Base-by-base conservation (phyloP, 371 early-diverging fungal genomes). In the Mucor sp. region DNA sequence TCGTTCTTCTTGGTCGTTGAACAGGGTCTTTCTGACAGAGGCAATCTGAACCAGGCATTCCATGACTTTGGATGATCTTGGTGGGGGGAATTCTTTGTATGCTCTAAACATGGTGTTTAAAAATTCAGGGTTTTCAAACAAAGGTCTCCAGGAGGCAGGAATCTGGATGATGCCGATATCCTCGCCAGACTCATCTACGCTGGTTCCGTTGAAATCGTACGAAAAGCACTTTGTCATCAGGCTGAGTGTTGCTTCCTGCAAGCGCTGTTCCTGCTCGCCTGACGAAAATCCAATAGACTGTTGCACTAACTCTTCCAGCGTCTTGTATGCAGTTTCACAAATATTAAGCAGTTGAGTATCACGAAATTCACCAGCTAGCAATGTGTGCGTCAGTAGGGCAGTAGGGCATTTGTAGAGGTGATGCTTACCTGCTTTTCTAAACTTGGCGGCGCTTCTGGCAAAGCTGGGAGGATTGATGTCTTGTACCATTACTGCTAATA, bases 181-280 rank as follows among this genome's bases (percentile, higher is more conserved):
- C 67, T 95, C 96, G 4, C 88, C 87, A 11, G 95, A 87, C 64
- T 95, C 96, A 66, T 95, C 96, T 6, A 90, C 84, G 43, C 89
- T 87, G 23, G 95, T 88, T 32, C 95, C 95, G 35, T 92, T 91
- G 71, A 96, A 96, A 74, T 95, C 96, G 79, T 93, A 96, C 0
- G 85, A 80, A 50, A 95, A 73, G 63, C 94, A 93, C 32, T 86
- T 89, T 37, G 86, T 74, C 67, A 95, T 78, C 27, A 95, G 80
- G 64, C 74, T 70, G 56, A 95, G 66, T 23, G 87, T 79, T 35
- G 85, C 80, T 44, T 89, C 90, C 41, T 83, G 82, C 47, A 90
- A 68, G 5, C 84, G 85, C n/a, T 81, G 76, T 62, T 85, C 81
- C 48, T 85, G 77, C 27, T 37, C 72, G 85, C 87, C 69, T 62